phyloP scores from a whole-genome alignment of 345 rosid species.

The Stellera chamaejasme region DNA sequence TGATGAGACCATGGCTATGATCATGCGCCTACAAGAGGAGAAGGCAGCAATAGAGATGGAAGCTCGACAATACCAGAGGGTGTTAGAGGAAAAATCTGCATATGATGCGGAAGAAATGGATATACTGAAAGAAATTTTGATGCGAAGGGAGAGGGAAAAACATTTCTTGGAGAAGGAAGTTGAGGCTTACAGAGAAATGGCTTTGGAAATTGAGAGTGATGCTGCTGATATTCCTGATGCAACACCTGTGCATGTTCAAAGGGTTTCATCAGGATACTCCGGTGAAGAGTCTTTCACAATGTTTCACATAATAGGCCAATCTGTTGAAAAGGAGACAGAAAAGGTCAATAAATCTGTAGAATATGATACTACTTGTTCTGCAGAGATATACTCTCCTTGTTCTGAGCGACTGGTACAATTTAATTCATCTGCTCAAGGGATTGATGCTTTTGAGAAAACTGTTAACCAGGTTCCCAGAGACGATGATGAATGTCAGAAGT shows the following conservation, averaged over 20 bases:
- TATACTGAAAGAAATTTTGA: slow-evolving; percentile 53
- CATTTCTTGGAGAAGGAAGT: slow-evolving; percentile 56
- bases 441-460: slow-evolving; percentile 14
- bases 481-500: slow-evolving; percentile 14
- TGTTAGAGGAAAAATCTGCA: slow-evolving; percentile 63
- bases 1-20: slow-evolving; percentile 59
- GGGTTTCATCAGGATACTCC: slow-evolving; percentile 17
- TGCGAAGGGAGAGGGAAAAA: slow-evolving; percentile 55
- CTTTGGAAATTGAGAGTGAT: slow-evolving; percentile 29
- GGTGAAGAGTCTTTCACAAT: slow-evolving; percentile 14
- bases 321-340: slow-evolving; percentile 16
- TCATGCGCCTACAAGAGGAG: slow-evolving; percentile 50
- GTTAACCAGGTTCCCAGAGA: slow-evolving; percentile 14
- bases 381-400: slow-evolving; percentile 14
- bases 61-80: slow-evolving; percentile 58
- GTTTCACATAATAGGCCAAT: slow-evolving; percentile 11
- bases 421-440: slow-evolving; percentile 8
- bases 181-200: slow-evolving; percentile 37
- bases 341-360: slow-evolving; percentile 14
- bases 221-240: slow-evolving; percentile 15
- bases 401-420: slow-evolving; percentile 7
- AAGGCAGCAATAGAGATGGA: slow-evolving; percentile 51
- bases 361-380: slow-evolving; percentile 9
- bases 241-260: neutral
- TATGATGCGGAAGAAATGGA: slow-evolving; percentile 61